Conservation (phyloP, 2,329 filamentous ascomycete genomes). For the Cladobotryum mycophilum region DNA sequence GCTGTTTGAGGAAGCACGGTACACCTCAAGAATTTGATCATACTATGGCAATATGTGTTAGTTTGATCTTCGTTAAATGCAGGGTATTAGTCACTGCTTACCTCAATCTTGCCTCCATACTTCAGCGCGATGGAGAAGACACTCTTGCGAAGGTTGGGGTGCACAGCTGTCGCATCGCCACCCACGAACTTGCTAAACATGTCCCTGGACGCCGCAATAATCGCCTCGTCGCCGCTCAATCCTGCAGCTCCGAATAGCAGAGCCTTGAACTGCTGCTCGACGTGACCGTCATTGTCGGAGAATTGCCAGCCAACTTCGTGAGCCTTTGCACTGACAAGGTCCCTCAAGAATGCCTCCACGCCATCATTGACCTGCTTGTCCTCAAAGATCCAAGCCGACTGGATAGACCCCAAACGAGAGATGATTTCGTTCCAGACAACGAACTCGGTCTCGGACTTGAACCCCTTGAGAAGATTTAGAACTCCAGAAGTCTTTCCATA, state of each 20-base stretch:
- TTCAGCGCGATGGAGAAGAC: slow-evolving; percentile 82
- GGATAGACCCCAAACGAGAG: slow-evolving; percentile 68
- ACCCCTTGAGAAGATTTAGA: slow-evolving; percentile 76
- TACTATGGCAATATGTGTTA: slow-evolving; percentile 44
- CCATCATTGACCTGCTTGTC: slow-evolving; percentile 66
- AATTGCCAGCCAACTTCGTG: slow-evolving; percentile 88
- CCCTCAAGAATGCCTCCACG: slow-evolving; percentile 75
- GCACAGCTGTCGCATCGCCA: slow-evolving; percentile 75
- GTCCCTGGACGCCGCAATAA: slow-evolving; percentile 75
- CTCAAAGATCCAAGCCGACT: slow-evolving; percentile 76
- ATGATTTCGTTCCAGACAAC: slow-evolving; percentile 95
- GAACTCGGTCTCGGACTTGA: slow-evolving; percentile 77
- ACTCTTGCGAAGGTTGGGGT: slow-evolving; percentile 83
- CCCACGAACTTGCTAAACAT: slow-evolving; percentile 83
- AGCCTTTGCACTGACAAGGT: slow-evolving; percentile 70
- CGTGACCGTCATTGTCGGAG: slow-evolving; percentile 75
- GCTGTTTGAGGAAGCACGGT: slow-evolving; percentile 59
- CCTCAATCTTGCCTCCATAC: slow-evolving; percentile 78
- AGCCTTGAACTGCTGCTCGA: slow-evolving; percentile 90
- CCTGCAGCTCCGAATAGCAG: slow-evolving; percentile 84
- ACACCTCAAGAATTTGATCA: slow-evolving; percentile 68
- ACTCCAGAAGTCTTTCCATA: slow-evolving; percentile 92
- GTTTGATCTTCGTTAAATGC: too few species aligned
- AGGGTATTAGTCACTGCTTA: slow-evolving; percentile 26
- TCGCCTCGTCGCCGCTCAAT: slow-evolving; percentile 67